Evolutionary conservation across 2,329 filamentous ascomycete genomes (phyloP).

Genomic region (Paecilomyces dactylethromorphus): DNA sequence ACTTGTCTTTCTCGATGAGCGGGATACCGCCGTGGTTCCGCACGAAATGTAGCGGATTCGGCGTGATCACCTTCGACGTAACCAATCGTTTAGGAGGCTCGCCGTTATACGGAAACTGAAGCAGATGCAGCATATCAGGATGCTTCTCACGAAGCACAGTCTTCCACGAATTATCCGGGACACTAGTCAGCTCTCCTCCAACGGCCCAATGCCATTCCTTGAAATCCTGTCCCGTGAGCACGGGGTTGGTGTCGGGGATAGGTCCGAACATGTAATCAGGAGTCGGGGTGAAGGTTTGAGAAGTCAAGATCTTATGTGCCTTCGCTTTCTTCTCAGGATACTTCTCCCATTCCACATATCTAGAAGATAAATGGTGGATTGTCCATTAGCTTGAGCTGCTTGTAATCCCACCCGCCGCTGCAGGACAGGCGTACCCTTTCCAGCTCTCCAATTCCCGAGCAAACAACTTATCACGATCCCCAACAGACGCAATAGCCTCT

Average conservation of each 20-base stretch:
- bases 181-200: slow-evolving; percentile 36
- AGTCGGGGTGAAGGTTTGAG: slow-evolving; percentile 43
- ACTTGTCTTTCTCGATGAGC: slow-evolving; percentile 52
- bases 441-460: slow-evolving; percentile 40
- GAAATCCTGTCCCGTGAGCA: slow-evolving; percentile 51
- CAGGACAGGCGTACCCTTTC: slow-evolving; percentile 31
- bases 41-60: slow-evolving; percentile 59
- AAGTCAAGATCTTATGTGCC: slow-evolving; percentile 50
- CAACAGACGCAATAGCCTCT: slow-evolving; percentile 34
- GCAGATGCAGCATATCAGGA: slow-evolving; percentile 54
- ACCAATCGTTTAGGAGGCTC: slow-evolving; percentile 56
- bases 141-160: slow-evolving; percentile 53
- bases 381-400: background rate
- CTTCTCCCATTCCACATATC: slow-evolving; percentile 64
- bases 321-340: slow-evolving; percentile 61
- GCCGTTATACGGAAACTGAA: slow-evolving; percentile 60
- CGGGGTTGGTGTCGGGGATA: slow-evolving; percentile 52
- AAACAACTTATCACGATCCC: slow-evolving; percentile 34
- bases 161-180: slow-evolving; percentile 55
- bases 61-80: slow-evolving; percentile 50
- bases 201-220: slow-evolving; percentile 54
- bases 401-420: slow-evolving; percentile 1
- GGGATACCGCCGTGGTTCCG: slow-evolving; percentile 68
- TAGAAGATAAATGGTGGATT: slow-evolving; percentile 2
- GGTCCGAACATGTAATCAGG: slow-evolving; percentile 53